phyloP scores from a whole-genome alignment of 306 rosid species.

The Vigna hirtella region DNA sequence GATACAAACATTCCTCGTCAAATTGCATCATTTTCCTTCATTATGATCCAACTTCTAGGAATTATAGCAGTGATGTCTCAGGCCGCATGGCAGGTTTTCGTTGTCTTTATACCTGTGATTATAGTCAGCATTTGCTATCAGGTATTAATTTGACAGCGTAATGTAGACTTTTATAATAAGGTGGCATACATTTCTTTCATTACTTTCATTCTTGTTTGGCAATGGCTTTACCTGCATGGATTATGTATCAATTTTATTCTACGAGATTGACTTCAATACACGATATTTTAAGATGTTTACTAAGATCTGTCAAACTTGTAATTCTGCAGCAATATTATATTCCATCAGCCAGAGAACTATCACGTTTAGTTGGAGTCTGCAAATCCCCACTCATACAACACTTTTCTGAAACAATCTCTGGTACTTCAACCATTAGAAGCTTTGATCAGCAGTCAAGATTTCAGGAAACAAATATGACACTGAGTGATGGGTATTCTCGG shows the following conservation, averaged over 20 bases:
- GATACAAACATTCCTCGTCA: constrained; percentile 34
- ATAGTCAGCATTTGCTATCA: constrained; percentile 48
- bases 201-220: background rate
- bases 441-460: constrained; percentile 67
- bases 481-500: constrained; percentile 71
- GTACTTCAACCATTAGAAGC: constrained; percentile 56
- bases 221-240: constrained; percentile 40
- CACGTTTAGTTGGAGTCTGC: constrained; percentile 81
- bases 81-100: constrained; percentile 51
- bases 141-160: constrained; percentile 26
- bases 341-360: constrained; percentile 78
- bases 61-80: constrained; percentile 51
- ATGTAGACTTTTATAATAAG: constrained; percentile 1
- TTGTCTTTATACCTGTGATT: constrained; percentile 49
- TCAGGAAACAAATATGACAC: constrained; percentile 68
- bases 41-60: constrained; percentile 39
- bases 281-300: background rate
- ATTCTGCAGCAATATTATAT: constrained; percentile 75
- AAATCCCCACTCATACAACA: constrained; percentile 91
- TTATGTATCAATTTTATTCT: background rate
- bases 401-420: constrained; percentile 85
- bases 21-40: constrained; percentile 21
- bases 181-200: background rate
- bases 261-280: constrained; percentile 3
- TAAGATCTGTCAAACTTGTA: constrained; percentile 30